Conservation (phyloP, 108 stramenopile genomes). For the Nannochloropsis oceanica region DNA sequence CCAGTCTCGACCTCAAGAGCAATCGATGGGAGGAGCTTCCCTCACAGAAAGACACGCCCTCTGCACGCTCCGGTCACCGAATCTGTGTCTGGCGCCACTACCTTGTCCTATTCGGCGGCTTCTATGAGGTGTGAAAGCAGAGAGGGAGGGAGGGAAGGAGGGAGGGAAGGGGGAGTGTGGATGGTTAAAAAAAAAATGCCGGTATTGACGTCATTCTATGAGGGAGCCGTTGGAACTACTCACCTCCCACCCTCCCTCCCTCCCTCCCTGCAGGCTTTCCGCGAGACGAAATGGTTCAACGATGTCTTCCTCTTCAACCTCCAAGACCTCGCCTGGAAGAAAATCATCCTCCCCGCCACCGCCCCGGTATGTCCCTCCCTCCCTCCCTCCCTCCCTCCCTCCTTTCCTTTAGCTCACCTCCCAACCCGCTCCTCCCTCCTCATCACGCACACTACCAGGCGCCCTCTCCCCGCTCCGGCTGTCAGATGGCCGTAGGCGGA, state of each 20-base stretch:
- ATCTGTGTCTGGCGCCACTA: constrained; percentile 73
- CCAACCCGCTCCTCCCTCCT: background rate
- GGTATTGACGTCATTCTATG: too few relatives aligned
- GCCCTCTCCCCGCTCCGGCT: background rate
- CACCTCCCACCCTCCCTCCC: background rate
- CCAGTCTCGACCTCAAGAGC: constrained; percentile 43
- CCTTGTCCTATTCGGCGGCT: constrained; percentile 88
- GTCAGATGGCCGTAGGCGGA: background rate
- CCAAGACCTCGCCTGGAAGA: constrained; percentile 33
- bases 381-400: background rate
- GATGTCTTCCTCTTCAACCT: constrained; percentile 40
- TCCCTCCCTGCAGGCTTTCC: background rate
- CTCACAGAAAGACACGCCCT: constrained; percentile 42
- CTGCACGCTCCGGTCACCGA: constrained; percentile 76
- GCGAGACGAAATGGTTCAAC: constrained; percentile 24
- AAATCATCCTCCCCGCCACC: background rate
- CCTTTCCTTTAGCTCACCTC: background rate
- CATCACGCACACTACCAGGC: background rate
- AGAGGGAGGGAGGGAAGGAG: background rate
- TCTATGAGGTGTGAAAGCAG: constrained; percentile 59
- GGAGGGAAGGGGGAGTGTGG: background rate
- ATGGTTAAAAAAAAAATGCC: background rate
- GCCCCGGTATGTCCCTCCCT: background rate
- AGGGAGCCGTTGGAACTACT: background rate
- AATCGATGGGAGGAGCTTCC: constrained; percentile 64